These are phyloP conservation scores for Lactarius tabidus DNA, from an alignment of 768 basidiomycete genomes.

Conservation along the genomic window DNA sequence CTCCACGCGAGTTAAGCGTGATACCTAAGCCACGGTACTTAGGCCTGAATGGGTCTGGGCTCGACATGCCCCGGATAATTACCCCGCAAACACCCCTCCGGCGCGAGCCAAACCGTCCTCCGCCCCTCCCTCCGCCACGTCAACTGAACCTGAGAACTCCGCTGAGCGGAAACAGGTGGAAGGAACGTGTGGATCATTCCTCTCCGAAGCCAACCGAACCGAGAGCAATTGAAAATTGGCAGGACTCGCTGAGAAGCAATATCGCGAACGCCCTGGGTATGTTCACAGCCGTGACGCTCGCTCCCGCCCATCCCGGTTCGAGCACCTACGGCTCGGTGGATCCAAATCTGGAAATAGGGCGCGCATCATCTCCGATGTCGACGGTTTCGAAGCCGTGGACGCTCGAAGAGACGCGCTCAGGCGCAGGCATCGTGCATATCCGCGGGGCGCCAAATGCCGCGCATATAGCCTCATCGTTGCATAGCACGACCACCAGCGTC, in stretches of 20 bases:
- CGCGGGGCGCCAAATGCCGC: slow-evolving; percentile 26
- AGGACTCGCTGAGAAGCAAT: slow-evolving; percentile 22
- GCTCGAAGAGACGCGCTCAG: slow-evolving; percentile 39
- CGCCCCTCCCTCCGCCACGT: background rate
- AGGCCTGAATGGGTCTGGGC: slow-evolving; percentile 32
- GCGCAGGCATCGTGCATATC: slow-evolving; percentile 39
- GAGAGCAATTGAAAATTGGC: slow-evolving; percentile 18
- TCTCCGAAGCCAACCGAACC: background rate
- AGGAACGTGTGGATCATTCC: slow-evolving; percentile 20
- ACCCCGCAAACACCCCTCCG: background rate
- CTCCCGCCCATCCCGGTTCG: background rate
- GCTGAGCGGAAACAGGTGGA: slow-evolving; percentile 8
- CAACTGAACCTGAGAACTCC: background rate
- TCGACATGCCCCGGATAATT: slow-evolving; percentile 34
- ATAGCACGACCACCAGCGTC: background rate
- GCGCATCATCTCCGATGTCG: slow-evolving; percentile 6
- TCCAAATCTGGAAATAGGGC: background rate
- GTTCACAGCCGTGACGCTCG: background rate
- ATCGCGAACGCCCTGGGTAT: slow-evolving; percentile 19
- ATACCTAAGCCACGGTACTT: slow-evolving; percentile 34
- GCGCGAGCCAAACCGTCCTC: background rate
- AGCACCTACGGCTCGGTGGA: no score
- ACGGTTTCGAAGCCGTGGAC: slow-evolving; percentile 35
- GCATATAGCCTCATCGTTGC: background rate
- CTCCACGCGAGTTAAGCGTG: slow-evolving; percentile 15